These are phyloP conservation scores for Neonothopanus nambi DNA, from an alignment of 1,284 basidiomycete species.

Conservation along the genomic window DNA sequence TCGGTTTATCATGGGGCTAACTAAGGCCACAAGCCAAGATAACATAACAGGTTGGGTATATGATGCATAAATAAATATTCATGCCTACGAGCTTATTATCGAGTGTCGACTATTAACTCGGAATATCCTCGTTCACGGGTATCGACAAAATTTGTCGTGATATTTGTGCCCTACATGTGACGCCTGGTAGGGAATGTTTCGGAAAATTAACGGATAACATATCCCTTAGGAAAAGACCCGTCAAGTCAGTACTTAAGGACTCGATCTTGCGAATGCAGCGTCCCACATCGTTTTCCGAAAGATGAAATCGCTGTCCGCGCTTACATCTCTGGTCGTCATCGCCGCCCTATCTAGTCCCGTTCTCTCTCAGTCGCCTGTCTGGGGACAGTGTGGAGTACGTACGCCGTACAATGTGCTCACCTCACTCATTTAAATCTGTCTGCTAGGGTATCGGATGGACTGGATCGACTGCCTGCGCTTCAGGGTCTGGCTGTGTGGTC, in stretches of 20 bases:
- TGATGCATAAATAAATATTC: no score
- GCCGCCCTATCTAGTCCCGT: conserved; percentile 29
- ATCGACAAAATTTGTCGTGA: no score
- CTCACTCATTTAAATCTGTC: background rate
- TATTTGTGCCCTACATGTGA: no score
- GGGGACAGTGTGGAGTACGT: conserved; percentile 43
- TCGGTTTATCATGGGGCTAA: no score
- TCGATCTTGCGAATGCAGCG: conserved; percentile 6
- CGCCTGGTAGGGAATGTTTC: background rate
- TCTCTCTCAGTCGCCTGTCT: conserved; percentile 33
- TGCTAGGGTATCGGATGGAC: conserved; percentile 35
- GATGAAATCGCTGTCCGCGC: conserved; percentile 31
- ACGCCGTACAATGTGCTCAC: background rate
- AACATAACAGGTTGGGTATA: no score
- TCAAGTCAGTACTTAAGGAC: conserved; percentile 11
- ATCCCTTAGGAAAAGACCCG: conserved; percentile 4
- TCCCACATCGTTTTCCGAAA: conserved; percentile 3
- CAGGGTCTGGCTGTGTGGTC: conserved; percentile 34
- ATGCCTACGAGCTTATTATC: no score
- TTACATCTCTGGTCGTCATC: conserved; percentile 35
- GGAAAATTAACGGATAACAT: conserved; percentile 10
- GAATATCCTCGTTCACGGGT: no score
- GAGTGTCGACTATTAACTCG: no score
- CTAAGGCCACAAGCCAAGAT: no score
- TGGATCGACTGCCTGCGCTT: conserved; percentile 37